phyloP scores from a whole-genome alignment of 2,329 filamentous ascomycete genomes.

The Xylariaceae sp. region DNA sequence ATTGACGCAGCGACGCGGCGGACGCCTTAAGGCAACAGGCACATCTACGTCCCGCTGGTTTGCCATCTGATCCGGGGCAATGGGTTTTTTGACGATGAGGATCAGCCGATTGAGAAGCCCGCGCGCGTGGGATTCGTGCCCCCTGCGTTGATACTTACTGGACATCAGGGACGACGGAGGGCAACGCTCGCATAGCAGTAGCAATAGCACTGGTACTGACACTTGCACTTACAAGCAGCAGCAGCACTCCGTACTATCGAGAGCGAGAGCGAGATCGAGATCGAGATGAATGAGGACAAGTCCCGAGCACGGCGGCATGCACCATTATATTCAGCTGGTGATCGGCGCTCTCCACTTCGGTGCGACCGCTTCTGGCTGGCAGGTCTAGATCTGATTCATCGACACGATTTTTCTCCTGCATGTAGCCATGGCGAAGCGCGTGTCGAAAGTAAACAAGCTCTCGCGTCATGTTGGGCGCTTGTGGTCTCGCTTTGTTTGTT shows the following conservation, averaged over 20 bases:
- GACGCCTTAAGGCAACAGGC: conserved; percentile 52
- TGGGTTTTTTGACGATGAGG: conserved; percentile 1
- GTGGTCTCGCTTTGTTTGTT: conserved; percentile 40
- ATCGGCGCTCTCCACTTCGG: background rate
- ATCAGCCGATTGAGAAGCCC: background rate
- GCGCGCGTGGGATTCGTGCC: background rate
- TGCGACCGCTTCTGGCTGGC: background rate
- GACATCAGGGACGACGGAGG: background rate
- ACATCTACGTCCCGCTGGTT: conserved; percentile 33
- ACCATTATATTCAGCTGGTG: background rate
- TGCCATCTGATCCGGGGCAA: conserved; percentile 18
- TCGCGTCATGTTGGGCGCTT: background rate
- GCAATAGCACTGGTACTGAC: too few relatives aligned
- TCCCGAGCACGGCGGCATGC: background rate
- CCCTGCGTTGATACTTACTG: background rate
- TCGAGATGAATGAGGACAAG: too few relatives aligned
- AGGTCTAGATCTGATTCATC: background rate
- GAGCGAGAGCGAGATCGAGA: too few relatives aligned
- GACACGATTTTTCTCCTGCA: background rate
- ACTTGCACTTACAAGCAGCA: too few relatives aligned
- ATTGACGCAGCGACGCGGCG: conserved; percentile 40
- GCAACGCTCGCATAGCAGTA: background rate
- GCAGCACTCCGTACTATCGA: too few relatives aligned
- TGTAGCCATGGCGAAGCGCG: conserved; percentile 14
- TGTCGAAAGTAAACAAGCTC: conserved; percentile 17